Base-by-base conservation (phyloP, 2,329 filamentous ascomycete genomes). In the Dactylonectria estremocensis region DNA sequence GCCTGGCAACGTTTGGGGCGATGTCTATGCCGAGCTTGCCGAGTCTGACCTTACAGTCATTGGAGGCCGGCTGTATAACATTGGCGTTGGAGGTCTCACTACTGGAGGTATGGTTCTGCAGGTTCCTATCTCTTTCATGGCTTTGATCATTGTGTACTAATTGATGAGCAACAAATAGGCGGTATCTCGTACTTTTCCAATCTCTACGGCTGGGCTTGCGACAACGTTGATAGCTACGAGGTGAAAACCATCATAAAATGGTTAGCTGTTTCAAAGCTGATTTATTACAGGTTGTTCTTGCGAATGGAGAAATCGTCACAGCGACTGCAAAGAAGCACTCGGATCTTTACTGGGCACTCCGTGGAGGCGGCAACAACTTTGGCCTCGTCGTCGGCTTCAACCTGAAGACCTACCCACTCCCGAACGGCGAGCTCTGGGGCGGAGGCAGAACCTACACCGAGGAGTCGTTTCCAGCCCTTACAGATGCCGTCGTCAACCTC, bases 121-220 rank as follows among this genome's bases (percentile, higher is more conserved):
- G 35, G 35, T 3, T 46, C 7, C n/a, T 20, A 22, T 18, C 16
- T 6, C 14, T 16, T 14, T 43, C n/a, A 7, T n/a, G n/a, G n/a
- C n/a, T n/a, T n/a, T n/a, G n/a, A n/a, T 43, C 11, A 6, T 2
- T 43, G 14, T 43, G 6, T 33, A 35, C 28, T 35, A 14, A 37
- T 5, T 28, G 24, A 31, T 8, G 16, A 14, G n/a, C n/a, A n/a
- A n/a, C n/a, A n/a, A 37, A 2, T 3, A 69, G 80, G 84, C 22
- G 85, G 84, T 0, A 77, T 85, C 13, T 84, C 83, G 0, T 85
- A 79, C 74, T 80, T 84, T 61, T 80, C 82, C 8, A 78, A 78
- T 2, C 75, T 77, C 0, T 72, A 82, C 53, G 84, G 84, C 0
- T 81, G 80, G 67, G 80, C 78, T 20, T 81, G 79, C 55, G 84